Percentiles rank a stretch among this genome's conserved stretches.
phyloP scores from a whole-genome alignment of 2,329 filamentous ascomycete species.

The Trichophaea hybrida region DNA sequence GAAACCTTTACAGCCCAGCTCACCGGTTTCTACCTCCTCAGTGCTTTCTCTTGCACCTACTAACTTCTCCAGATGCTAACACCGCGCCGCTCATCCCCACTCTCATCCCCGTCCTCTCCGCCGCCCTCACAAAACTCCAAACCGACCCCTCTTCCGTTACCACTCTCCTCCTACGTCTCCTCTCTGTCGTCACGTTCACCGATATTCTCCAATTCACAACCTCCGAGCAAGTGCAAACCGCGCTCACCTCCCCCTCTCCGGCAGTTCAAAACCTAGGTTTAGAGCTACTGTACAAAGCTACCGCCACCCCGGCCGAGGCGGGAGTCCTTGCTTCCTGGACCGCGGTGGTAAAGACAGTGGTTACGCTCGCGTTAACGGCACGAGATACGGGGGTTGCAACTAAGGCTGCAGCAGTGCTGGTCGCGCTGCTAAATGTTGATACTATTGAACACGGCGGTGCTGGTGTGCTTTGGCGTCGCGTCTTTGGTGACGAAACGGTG shows the following conservation, averaged over 20 bases:
- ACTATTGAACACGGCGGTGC: slow-evolving; percentile 2
- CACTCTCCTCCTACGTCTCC: slow-evolving; percentile 12
- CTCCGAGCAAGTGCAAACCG: slow-evolving; percentile 3
- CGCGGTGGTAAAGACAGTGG: slow-evolving; percentile 18
- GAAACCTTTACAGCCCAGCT: slow-evolving; percentile 19
- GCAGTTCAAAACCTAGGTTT: slow-evolving; percentile 15
- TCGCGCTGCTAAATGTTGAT: slow-evolving; percentile 10
- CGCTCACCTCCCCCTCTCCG: slow-evolving; percentile 7
- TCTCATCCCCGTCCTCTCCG: slow-evolving; percentile 12
- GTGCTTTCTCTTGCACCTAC: neutral
- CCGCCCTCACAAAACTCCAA: slow-evolving; percentile 5
- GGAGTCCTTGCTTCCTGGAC: slow-evolving; percentile 19
- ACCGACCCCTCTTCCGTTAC: slow-evolving; percentile 16
- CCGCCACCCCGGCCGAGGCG: slow-evolving; percentile 8
- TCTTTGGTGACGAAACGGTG: slow-evolving; percentile 16
- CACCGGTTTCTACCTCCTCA: slow-evolving; percentile 5
- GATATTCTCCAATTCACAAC: slow-evolving; percentile 13
- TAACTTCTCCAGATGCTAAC: slow-evolving; percentile 9
- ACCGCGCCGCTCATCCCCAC: slow-evolving; percentile 9
- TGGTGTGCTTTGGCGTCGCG: slow-evolving; percentile 18
- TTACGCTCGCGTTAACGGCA: slow-evolving; percentile 9
- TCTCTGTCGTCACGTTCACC: slow-evolving; percentile 11
- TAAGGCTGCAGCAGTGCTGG: slow-evolving; percentile 1
- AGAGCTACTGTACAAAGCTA: slow-evolving; percentile 15
- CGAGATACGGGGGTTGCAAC: slow-evolving; percentile 11